Evolutionary conservation across 2,329 filamentous ascomycete genomes (phyloP), one percentile per base, ranked within the genome.

Genomic region (Trichoderma koningii): DNA sequence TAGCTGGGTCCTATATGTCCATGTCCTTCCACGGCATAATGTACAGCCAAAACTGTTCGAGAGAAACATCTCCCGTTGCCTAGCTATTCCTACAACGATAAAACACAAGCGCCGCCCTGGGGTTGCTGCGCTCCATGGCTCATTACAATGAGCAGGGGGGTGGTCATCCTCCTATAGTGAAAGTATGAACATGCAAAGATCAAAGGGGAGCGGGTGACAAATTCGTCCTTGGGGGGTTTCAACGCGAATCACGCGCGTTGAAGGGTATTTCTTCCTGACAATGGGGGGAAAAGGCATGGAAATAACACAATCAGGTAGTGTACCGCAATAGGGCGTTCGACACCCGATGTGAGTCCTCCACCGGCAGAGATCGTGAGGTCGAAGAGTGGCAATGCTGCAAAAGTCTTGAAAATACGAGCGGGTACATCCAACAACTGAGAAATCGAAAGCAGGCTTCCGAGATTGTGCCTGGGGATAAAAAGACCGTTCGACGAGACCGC

Each of bases 211-310:
- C 21, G 66, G 69, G 66, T 66, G 66, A 65, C 61, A 59, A 66
- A 55, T 64, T 55, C 67, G 64, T 73, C 71, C 65, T 71, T 66
- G 68, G 63, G 70, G 70, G 69, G 1, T 30, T 38, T 72, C 69
- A 65, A 66, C 67, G 68, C 70, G 52, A 52, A 53, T 53, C 51
- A 15, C 47, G 23, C 23, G 62, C 51, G 60, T 52, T 45, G 34
- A 19, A 41, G 34, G 60, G 63, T 62, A 60, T 66, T 52, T 42
- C 21, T 47, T 51, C 50, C 42, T 61, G 48, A 67, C 66, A 66
- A 63, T 55, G 57, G 21, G 48, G 59, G 63, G 61, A 41, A 61
- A 21, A 45, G 68, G 61, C 61, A 69, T 26, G 52, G 61, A 63
- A 68, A 57, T 34, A 30, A 30, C 15, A 41, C 17, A 48, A 68